Evolutionary conservation across 1,139 yeast genomes (phyloP).

Genomic region (Yamadazyma spencermartinsiae): DNA sequence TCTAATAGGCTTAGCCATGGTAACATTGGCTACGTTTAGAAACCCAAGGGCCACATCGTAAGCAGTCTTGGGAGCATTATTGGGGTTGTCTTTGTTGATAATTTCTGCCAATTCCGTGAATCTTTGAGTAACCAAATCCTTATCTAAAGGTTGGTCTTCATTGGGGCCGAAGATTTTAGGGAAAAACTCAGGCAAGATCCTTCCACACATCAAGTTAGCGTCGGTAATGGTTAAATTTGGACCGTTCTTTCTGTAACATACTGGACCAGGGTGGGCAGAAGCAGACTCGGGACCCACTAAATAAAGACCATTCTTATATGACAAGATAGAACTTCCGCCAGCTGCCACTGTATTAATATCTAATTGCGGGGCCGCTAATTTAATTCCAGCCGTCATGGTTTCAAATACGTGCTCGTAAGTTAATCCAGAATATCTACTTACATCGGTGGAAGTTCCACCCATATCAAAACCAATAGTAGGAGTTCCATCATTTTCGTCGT

Average conservation of each 20-base stretch:
- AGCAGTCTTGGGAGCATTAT: slow-evolving; percentile 21
- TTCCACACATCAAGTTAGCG: slow-evolving; percentile 52
- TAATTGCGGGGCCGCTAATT: slow-evolving; percentile 57
- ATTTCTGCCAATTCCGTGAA: slow-evolving; percentile 39
- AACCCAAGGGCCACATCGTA: slow-evolving; percentile 23
- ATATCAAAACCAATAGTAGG: slow-evolving; percentile 59
- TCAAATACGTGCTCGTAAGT: slow-evolving; percentile 51
- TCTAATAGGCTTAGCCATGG: slow-evolving; percentile 24
- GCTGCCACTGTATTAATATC: slow-evolving; percentile 63
- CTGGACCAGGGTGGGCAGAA: slow-evolving; percentile 60
- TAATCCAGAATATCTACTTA: slow-evolving; percentile 43
- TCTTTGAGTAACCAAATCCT: slow-evolving; percentile 34
- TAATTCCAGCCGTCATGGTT: slow-evolving; percentile 55
- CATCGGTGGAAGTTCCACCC: slow-evolving; percentile 66
- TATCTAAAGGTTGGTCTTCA: slow-evolving; percentile 49
- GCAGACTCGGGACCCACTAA: slow-evolving; percentile 59
- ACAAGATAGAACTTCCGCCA: slow-evolving; percentile 56
- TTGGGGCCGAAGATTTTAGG: slow-evolving; percentile 56
- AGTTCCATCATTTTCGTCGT: slow-evolving; percentile 35
- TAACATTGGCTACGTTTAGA: slow-evolving; percentile 21
- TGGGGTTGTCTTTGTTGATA: slow-evolving; percentile 44
- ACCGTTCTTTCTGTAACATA: slow-evolving; percentile 57
- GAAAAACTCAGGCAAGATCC: slow-evolving; percentile 50
- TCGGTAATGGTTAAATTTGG: slow-evolving; percentile 55
- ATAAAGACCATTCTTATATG: slow-evolving; percentile 51